A percentile compares a stretch with the other conserved stretches of the same genome.
Conservation (phyloP, 495 filamentous ascomycete species). For the Hyaloscypha hepaticicola region DNA sequence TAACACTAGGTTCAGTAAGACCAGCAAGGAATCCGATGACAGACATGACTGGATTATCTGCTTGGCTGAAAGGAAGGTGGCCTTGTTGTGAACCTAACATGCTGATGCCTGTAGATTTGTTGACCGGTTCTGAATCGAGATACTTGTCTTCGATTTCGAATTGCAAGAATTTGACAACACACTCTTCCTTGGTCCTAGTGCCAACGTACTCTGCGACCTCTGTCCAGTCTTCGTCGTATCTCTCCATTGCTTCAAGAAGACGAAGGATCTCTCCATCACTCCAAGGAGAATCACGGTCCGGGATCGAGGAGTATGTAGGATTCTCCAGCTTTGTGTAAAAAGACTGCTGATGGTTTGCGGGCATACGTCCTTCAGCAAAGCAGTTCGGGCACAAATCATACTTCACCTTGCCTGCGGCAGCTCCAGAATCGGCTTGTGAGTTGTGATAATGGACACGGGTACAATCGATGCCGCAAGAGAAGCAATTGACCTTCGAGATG, state of each 20-base stretch:
- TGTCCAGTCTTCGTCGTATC: slow-evolving; percentile 93
- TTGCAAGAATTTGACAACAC: slow-evolving; percentile 92
- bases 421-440: slow-evolving; percentile 52
- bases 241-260: slow-evolving; percentile 85
- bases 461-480: slow-evolving; percentile 89
- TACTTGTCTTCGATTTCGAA: slow-evolving; percentile 90
- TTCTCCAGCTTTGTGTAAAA: slow-evolving; percentile 90
- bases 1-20: slow-evolving; percentile 82
- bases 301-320: slow-evolving; percentile 65
- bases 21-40: slow-evolving; percentile 90
- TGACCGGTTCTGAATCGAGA: slow-evolving; percentile 67
- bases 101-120: slow-evolving; percentile 57
- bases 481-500: slow-evolving; percentile 68
- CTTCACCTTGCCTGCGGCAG: slow-evolving; percentile 62
- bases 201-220: slow-evolving; percentile 88
- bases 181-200: slow-evolving; percentile 91
- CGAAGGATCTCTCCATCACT: slow-evolving; percentile 82
- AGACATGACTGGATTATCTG: slow-evolving; percentile 93
- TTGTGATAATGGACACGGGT: slow-evolving; percentile 90
- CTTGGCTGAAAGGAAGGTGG: slow-evolving; percentile 79
- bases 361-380: slow-evolving; percentile 77
- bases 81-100: slow-evolving; percentile 63
- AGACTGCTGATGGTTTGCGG: slow-evolving; percentile 63
- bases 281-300: slow-evolving; percentile 84
- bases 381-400: slow-evolving; percentile 89